phyloP scores from a whole-genome alignment of 768 basidiomycete species.

The Hemileccinum rubropunctum region DNA sequence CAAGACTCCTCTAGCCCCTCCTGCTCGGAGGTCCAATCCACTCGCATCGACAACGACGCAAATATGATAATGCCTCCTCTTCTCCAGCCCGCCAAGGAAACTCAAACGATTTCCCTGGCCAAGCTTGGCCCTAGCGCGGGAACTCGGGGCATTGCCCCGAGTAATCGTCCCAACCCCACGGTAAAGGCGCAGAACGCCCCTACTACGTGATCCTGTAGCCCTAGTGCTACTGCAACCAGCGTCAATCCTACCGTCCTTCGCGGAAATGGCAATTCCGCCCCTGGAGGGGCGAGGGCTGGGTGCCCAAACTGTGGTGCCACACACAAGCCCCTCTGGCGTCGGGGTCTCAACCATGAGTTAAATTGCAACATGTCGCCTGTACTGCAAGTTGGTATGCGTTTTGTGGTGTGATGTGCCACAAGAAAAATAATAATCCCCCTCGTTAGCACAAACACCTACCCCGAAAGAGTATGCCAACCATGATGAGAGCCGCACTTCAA shows the following conservation, averaged over 20 bases:
- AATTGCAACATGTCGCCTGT: constrained; percentile 86
- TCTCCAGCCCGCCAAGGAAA: constrained; percentile 35
- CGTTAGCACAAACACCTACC: constrained; percentile 80
- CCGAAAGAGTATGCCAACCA: constrained; percentile 81
- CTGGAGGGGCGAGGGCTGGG: constrained; percentile 70
- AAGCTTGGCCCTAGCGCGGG: constrained; percentile 55
- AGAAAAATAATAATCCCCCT: not conserved
- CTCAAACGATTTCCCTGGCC: constrained; percentile 56
- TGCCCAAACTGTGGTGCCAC: constrained; percentile 89
- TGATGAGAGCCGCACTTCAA: constrained; percentile 67
- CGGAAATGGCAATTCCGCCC: constrained; percentile 38
- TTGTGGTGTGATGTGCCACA: not conserved
- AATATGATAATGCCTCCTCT: constrained; percentile 19
- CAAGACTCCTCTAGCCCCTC: constrained; percentile 20
- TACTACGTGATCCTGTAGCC: constrained; percentile 52
- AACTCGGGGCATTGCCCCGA: constrained; percentile 44
- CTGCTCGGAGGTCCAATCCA: constrained; percentile 11
- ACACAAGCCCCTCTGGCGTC: constrained; percentile 83
- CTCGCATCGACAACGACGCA: constrained; percentile 5
- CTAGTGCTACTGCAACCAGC: constrained; percentile 63
- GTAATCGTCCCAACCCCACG: constrained; percentile 55
- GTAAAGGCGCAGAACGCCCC: constrained; percentile 51
- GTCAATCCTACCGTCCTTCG: constrained; percentile 44
- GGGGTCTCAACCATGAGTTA: constrained; percentile 83
- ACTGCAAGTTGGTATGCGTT: constrained; percentile 73